Evolutionary conservation across 192 early-diverging fungal species (phyloP), one percentile per base, ranked within the genome.

Genomic region (Phlyctochytrium bullatum): DNA sequence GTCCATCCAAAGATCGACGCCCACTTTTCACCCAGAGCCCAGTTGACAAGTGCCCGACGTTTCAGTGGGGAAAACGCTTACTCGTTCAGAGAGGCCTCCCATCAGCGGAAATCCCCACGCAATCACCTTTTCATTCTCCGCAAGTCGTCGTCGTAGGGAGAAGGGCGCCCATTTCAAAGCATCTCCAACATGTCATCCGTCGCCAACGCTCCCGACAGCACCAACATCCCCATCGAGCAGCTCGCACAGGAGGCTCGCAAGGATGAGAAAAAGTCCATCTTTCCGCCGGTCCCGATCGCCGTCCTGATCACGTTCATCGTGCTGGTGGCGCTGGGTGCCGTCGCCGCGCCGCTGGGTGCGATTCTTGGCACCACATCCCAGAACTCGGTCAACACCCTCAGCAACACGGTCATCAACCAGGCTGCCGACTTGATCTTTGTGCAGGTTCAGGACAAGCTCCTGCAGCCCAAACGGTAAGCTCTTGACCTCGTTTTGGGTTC

Each of bases 301-400:
- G 54, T 14, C 14, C 54, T 57, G 4, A 25, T 57, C 54, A 28
- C 27, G 12, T 6, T 27, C 14, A 57, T 57, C 54, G 54, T 57
- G 54, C 54, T 57, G 54, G 16, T 57, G 14, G 54, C 54, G 27
- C 27, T 57, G 20, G 54, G 20, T 6, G 54, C 54, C 54, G 54
- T 57, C 27, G 54, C 54, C 12, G 54, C 27, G 14, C 54, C 54
- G 54, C 54, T 57, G 6, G 54, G 54, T 25, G 20, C 27, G 20
- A 57, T 57, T 25, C 27, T 57, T 6, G 54, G 54, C 14, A 20
- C 27, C 14, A 57, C 16, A 6, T 25, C 20, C 27, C 20, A 25
- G 27, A 57, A 57, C 27, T 20, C 54, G 10, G 25, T 57, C 54
- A 27, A 57, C 27, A 14, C 10, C 6, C 27, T 57, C 6, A 25